phyloP scores from a whole-genome alignment of 2,329 filamentous ascomycete species.

The Boeremia exigua region DNA sequence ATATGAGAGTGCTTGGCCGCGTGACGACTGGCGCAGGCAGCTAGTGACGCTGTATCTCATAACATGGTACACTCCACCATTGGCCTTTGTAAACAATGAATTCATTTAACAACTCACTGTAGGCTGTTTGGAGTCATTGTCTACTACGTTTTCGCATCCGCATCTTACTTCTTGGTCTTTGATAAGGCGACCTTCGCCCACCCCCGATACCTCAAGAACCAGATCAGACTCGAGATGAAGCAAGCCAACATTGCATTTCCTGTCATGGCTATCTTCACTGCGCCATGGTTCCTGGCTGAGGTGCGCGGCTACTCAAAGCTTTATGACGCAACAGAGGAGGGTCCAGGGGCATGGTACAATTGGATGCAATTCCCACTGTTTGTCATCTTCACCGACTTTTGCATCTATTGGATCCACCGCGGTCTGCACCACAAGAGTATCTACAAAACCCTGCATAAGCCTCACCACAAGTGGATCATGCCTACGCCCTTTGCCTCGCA shows the following conservation, averaged over 20 bases:
- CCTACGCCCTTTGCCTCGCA: slow-evolving; percentile 91
- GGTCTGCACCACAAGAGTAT: slow-evolving; percentile 78
- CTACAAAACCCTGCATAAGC: slow-evolving; percentile 93
- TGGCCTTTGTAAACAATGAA: not conserved
- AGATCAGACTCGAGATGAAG: slow-evolving; percentile 82
- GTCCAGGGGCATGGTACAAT: slow-evolving; percentile 79
- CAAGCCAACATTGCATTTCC: slow-evolving; percentile 81
- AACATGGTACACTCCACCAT: slow-evolving; percentile 69
- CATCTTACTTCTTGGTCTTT: slow-evolving; percentile 89
- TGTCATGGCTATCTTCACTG: slow-evolving; percentile 80
- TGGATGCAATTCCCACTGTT: slow-evolving; percentile 86
- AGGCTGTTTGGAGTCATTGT: slow-evolving; percentile 86
- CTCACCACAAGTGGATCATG: slow-evolving; percentile 99
- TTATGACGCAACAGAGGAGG: slow-evolving; percentile 79
- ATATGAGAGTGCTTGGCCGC: slow-evolving; percentile 76
- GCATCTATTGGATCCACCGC: slow-evolving; percentile 91
- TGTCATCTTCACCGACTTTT: slow-evolving; percentile 85
- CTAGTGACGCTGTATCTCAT: slow-evolving; percentile 78
- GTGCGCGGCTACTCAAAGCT: slow-evolving; percentile 85
- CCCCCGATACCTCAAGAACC: slow-evolving; percentile 94
- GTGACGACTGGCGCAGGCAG: slow-evolving; percentile 81
- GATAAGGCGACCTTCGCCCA: slow-evolving; percentile 89
- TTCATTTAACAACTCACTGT: slow-evolving; percentile 20
- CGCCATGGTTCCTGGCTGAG: slow-evolving; percentile 81
- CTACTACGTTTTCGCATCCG: slow-evolving; percentile 82